These are phyloP conservation scores for Lobosporangium transversale DNA, from an alignment of 192 early-diverging fungal species.

Conservation along the genomic window DNA sequence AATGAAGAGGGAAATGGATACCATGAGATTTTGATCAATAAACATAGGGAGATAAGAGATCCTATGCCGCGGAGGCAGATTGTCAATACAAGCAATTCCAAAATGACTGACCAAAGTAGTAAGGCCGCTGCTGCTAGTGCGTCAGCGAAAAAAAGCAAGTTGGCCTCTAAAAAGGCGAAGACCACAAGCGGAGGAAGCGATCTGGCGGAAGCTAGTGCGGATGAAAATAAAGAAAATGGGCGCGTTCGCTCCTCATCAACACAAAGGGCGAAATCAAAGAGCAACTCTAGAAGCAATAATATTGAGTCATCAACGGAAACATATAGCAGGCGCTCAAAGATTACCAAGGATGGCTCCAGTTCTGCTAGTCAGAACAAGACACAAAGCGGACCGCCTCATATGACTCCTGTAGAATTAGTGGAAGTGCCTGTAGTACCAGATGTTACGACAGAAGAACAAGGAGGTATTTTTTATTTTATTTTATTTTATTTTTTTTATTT, in stretches of 20 bases:
- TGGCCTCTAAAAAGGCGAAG: neutral
- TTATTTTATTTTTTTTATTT: conserved; percentile 1
- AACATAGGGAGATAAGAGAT: neutral
- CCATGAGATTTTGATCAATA: neutral
- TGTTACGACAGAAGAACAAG: neutral
- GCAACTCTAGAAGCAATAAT: neutral
- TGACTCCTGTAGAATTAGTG: conserved; percentile 2
- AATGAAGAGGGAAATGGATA: conserved; percentile 8
- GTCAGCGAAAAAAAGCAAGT: no score
- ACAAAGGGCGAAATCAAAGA: neutral
- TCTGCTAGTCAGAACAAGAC: neutral
- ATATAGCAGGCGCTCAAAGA: neutral
- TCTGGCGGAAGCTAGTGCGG: neutral
- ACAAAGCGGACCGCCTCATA: neutral
- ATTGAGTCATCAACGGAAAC: no score
- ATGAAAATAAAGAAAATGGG: neutral
- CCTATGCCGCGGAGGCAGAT: neutral
- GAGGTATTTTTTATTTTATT: no score
- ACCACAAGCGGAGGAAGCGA: neutral
- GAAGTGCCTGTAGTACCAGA: conserved; percentile 17
- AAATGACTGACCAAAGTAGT: neutral
- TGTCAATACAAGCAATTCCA: neutral
- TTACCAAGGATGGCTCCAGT: neutral
- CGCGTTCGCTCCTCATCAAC: neutral
- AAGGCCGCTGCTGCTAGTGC: neutral